Percentiles rank a stretch among this genome's conserved stretches.
phyloP scores from a whole-genome alignment of 78 protist species.

The Polysphondylium violaceum region DNA sequence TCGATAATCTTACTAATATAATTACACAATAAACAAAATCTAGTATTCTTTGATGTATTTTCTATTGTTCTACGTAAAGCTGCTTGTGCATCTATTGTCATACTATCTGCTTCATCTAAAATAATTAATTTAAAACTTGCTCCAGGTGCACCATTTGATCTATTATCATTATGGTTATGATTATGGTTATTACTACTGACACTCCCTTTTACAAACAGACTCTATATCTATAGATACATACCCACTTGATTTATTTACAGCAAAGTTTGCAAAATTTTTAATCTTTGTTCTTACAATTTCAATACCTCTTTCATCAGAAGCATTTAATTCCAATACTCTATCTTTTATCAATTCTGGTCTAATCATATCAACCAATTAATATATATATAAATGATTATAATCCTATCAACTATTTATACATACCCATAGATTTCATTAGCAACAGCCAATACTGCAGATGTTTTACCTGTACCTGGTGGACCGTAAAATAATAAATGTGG shows the following conservation, averaged over 20 bases:
- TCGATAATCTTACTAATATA: constrained; percentile 95
- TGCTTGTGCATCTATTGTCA: constrained; percentile 98
- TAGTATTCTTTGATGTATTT: constrained; percentile 88
- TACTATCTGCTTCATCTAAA: constrained; percentile 99
- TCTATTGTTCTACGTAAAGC: constrained; percentile 97
- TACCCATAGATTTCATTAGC: constrained; percentile 96
- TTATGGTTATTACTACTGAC: background rate
- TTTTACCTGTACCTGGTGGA: constrained; percentile 99
- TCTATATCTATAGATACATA: no score
- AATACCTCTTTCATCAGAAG: constrained; percentile 99
- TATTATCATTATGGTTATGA: background rate
- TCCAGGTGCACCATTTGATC: constrained; percentile 36
- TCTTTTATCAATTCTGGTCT: constrained; percentile 82
- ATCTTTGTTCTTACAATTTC: constrained; percentile 92
- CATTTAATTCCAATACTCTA: constrained; percentile 98
- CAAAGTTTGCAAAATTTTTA: constrained; percentile 93
- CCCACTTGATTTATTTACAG: constrained; percentile 29
- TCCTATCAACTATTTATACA: background rate
- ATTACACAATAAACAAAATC: constrained; percentile 96
- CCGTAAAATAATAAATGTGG: constrained; percentile 99
- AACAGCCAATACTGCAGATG: constrained; percentile 95
- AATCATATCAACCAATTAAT: no score
- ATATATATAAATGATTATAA: background rate
- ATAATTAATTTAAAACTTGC: constrained; percentile 93
- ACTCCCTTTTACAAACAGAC: background rate